phyloP scores from a whole-genome alignment of 2,329 filamentous ascomycete genomes.

The Dothidotthia symphoricarpi region DNA sequence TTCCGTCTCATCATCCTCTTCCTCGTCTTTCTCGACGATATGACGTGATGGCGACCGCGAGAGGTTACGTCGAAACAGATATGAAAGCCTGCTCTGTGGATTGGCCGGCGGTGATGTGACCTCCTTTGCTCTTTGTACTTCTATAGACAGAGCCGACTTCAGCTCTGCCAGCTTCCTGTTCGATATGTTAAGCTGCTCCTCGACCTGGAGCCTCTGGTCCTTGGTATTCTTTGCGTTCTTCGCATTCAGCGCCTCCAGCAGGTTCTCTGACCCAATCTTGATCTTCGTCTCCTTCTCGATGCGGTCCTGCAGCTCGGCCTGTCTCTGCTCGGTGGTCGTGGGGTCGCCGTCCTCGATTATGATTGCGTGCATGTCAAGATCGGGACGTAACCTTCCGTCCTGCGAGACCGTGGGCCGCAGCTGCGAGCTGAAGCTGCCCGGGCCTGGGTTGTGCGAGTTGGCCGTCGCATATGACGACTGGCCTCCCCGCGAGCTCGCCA shows the following conservation, averaged over 20 bases:
- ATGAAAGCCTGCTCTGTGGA: conserved; percentile 54
- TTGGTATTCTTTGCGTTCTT: conserved; percentile 97
- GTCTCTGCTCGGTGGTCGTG: conserved; percentile 66
- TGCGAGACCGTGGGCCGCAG: conserved; percentile 70
- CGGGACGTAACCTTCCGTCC: conserved; percentile 58
- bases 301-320: conserved; percentile 74
- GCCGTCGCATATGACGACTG: conserved; percentile 67
- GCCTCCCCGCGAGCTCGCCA: conserved; percentile 61
- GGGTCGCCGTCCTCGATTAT: conserved; percentile 61
- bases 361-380: conserved; percentile 53
- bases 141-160: conserved; percentile 58
- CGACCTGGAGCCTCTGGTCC: conserved; percentile 55
- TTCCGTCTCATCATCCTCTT: conserved; percentile 68
- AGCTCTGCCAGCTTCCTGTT: conserved; percentile 68
- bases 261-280: conserved; percentile 94
- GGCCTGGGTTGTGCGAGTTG: conserved; percentile 48
- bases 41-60: conserved; percentile 52
- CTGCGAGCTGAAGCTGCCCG: conserved; percentile 87
- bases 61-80: conserved; percentile 57
- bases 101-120: conserved; percentile 50
- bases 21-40: conserved; percentile 55
- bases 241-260: conserved; percentile 88
- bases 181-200: conserved; percentile 86
- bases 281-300: conserved; percentile 97
- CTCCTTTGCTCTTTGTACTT: conserved; percentile 59